Base-by-base conservation (phyloP, 2,329 filamentous ascomycete genomes). In the Paraphoma sp. region DNA sequence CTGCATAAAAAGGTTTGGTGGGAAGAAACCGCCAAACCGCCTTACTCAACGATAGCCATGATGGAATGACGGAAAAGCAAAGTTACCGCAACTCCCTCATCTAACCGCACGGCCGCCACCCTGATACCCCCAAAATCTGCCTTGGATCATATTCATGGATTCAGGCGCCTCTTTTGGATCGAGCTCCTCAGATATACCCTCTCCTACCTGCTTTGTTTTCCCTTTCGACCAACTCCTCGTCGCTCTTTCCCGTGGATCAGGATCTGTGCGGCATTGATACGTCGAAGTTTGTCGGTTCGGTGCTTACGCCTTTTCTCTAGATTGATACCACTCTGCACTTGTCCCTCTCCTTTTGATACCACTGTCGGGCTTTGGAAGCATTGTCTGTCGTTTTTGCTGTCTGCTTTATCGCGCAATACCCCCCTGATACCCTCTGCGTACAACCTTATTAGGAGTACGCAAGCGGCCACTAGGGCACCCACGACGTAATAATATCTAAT, bases 61-160 rank as follows among this genome's bases (percentile, higher is more conserved):
- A 78, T 65, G 75, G 71, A 74, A 78, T 76, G 75, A 76, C 74
- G 75, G 75, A 77, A 78, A 76, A 76, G 73, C 74, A 74, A 73
- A 75, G 63, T 70, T 65, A 72, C 60, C 71, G 68, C 67, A 71
- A 59, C 63, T 73, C 73, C 62, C 69, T 77, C 72, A 68, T 77
- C 75, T 76, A 69, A 76, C 69, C 72, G 68, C 64, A 73, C 69
- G 71, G 67, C 67, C 67, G 63, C 62, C 58, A 66, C 65, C 60
- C 67, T 64, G 68, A 69, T 72, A 71, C 70, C 72, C 72, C 68
- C 66, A 66, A 61, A 60, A 63, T 59, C 59, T 59, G 52, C 57
- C 53, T 67, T 68, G 63, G 59, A 67, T 68, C 66, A 63, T 50
- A 40, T 17, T 46, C 36, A 56, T 48, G 61, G 67, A 69, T 69